Base-by-base conservation (phyloP, 176 grass and related monocot species). In the Zizania latifolia region DNA sequence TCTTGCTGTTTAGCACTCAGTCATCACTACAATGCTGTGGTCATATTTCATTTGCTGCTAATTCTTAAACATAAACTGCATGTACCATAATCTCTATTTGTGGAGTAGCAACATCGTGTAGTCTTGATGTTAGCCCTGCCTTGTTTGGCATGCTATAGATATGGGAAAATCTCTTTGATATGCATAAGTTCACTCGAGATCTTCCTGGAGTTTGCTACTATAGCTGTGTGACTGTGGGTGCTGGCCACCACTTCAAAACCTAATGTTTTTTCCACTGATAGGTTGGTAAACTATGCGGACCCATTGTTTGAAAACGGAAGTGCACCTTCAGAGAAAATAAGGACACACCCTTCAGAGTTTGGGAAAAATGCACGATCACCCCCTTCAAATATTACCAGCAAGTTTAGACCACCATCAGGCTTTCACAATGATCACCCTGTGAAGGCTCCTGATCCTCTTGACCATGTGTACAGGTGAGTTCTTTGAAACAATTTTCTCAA, bases 261-360 rank as follows among this genome's bases (percentile, higher is more conserved):
- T 83, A n/a, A 87, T 21, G 3, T 41, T 33, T 83, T 22, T 78
- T 61, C 51, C 77, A 56, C 74, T 44, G 28, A 74, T 77, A 88
- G 80, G 80, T 58, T 88, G 43, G 75, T 88, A 51, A 79, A 74
- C n/a, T 88, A 83, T 74, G 51, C 75, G 62, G 80, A 83, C 13
- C 75, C 75, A 61, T 69, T 88, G 34, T 83, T 88, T 78, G 86
- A 83, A 88, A 83, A 74, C 69, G 80, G 62, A 74, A 74, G 41
- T 36, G 58, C 15, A 46, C 48, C 75, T 61, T 79, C 75, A 68
- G 40, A 62, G 69, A 75, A 83, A 19, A 74, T 74, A 68, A 74
- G 55, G 34, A 61, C 21, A 36, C 75, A 24, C 17, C 34, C 75
- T 68, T 48, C 80, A 61, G 85, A 83, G 14, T 70, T 50, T 31